A percentile compares a stretch with the other conserved stretches of the same genome.
Conservation (phyloP, 2,329 filamentous ascomycete species). For the Massarina eburnea region DNA sequence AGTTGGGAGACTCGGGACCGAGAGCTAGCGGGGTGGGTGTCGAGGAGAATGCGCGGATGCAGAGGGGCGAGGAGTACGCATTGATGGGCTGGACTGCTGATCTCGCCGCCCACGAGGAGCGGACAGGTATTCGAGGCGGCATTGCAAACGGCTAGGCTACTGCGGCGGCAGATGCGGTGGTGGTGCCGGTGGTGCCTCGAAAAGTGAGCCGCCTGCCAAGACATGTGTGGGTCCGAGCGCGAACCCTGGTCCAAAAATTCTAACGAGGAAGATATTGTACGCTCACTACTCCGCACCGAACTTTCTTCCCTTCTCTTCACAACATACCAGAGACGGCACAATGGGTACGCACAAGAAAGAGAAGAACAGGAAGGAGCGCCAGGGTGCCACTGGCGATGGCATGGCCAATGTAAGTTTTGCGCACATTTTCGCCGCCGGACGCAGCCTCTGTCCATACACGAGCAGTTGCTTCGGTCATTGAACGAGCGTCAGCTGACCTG, state of each 20-base stretch:
- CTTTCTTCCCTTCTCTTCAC: slow-evolving; percentile 6
- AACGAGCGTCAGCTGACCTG: slow-evolving; percentile 3
- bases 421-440: background rate
- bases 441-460: too few relatives aligned
- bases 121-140: slow-evolving; percentile 46
- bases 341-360: slow-evolving; percentile 97
- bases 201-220: slow-evolving; percentile 10
- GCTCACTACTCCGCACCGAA: slow-evolving; percentile 3
- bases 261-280: background rate
- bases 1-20: slow-evolving; percentile 84
- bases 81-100: slow-evolving; percentile 14
- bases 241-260: slow-evolving; percentile 12
- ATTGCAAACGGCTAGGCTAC: slow-evolving; percentile 30
- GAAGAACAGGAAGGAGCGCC: slow-evolving; percentile 74
- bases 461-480: too few relatives aligned
- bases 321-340: slow-evolving; percentile 19
- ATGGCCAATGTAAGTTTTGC: slow-evolving; percentile 68
- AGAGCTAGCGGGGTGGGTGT: slow-evolving; percentile 52
- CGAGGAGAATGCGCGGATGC: slow-evolving; percentile 47
- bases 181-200: slow-evolving; percentile 13
- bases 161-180: slow-evolving; percentile 10
- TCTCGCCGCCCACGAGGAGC: slow-evolving; percentile 33
- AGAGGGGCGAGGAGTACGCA: slow-evolving; percentile 12
- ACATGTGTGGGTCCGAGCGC: background rate
- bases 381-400: slow-evolving; percentile 83